These are phyloP conservation scores for Yamadazyma dushanensis DNA, from an alignment of 1,139 yeast species.

Conservation along the genomic window DNA sequence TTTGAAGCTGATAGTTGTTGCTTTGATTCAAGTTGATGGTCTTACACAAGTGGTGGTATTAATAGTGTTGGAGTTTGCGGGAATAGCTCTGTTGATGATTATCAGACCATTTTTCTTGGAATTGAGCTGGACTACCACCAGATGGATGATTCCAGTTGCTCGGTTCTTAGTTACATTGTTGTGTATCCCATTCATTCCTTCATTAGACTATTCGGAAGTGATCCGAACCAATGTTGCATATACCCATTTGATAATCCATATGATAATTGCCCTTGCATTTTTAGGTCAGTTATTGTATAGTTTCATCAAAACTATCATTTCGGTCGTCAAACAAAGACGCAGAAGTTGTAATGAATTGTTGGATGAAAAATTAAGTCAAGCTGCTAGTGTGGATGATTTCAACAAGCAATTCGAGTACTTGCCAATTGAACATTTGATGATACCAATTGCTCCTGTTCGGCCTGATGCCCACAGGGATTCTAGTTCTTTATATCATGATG, in stretches of 20 bases:
- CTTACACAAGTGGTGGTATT: conserved; percentile 44
- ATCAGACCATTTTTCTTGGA: conserved; percentile 43
- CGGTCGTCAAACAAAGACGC: conserved; percentile 20
- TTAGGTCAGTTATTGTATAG: conserved; percentile 33
- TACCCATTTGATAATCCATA: conserved; percentile 41
- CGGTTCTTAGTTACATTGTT: conserved; percentile 38
- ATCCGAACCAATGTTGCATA: conserved; percentile 41
- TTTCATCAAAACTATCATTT: conserved; percentile 26
- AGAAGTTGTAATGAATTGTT: neutral
- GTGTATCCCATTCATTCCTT: conserved; percentile 41
- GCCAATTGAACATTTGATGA: conserved; percentile 20
- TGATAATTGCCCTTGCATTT: conserved; percentile 37
- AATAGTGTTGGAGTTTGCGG: conserved; percentile 34
- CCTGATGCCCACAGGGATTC: conserved; percentile 1
- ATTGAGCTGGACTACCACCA: conserved; percentile 39
- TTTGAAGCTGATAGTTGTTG: conserved; percentile 40
- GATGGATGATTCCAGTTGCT: conserved; percentile 38
- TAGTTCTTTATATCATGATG: neutral
- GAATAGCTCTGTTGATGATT: conserved; percentile 29
- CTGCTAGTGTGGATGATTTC: conserved; percentile 24
- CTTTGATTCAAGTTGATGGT: conserved; percentile 45
- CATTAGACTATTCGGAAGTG: conserved; percentile 32
- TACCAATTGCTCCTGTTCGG: conserved; percentile 5
- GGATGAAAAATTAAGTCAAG: conserved; percentile 9
- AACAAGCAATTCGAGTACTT: conserved; percentile 34